Conservation (phyloP, 768 basidiomycete genomes). For the Dentipellis sp. region DNA sequence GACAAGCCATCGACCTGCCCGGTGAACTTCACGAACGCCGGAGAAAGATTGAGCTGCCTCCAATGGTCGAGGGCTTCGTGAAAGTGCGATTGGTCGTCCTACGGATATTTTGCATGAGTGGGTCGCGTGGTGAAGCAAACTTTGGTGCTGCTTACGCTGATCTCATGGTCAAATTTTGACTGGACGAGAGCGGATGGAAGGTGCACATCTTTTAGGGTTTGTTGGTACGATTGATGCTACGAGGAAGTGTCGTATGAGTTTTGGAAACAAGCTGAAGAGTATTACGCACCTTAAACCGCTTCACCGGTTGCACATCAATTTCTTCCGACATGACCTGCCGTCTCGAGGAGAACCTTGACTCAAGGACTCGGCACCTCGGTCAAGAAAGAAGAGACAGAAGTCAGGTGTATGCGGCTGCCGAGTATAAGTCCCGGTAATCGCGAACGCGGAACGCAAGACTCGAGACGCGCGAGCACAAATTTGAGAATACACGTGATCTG, state of each 20-base stretch:
- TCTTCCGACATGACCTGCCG: slow-evolving; percentile 5
- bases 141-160: slow-evolving; percentile 30
- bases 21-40: slow-evolving; percentile 65
- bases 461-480: neutral
- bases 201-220: slow-evolving; percentile 61
- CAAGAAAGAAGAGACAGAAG: neutral
- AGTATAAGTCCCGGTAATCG: neutral
- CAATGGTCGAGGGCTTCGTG: slow-evolving; percentile 64
- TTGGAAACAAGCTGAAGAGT: neutral
- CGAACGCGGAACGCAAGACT: neutral
- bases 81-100: slow-evolving; percentile 80
- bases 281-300: slow-evolving; percentile 40
- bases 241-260: neutral
- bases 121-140: neutral
- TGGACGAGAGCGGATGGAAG: slow-evolving; percentile 53
- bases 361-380: neutral
- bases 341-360: neutral
- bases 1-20: slow-evolving; percentile 50
- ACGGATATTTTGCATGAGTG: neutral
- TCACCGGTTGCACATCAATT: slow-evolving; percentile 23
- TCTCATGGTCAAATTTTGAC: slow-evolving; percentile 46
- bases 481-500: neutral
- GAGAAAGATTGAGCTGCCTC: slow-evolving; percentile 72
- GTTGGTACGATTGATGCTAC: slow-evolving; percentile 69
- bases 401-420: no score